Conservation (phyloP, 495 filamentous ascomycete genomes). For the Friedmanniomyces simplex region DNA sequence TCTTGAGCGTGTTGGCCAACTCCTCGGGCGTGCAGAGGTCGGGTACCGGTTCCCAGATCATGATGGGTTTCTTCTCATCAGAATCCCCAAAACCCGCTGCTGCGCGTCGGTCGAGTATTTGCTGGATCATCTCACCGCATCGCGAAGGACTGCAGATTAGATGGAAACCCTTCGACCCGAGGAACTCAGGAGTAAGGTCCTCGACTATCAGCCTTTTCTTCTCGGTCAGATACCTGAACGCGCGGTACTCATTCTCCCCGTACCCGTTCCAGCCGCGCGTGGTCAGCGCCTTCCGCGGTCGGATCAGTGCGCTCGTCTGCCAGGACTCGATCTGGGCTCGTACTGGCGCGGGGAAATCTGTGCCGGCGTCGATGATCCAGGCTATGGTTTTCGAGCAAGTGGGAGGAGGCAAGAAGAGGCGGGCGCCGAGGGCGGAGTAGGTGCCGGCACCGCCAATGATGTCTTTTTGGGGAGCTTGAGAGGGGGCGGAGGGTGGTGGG, state of each 20-base stretch:
- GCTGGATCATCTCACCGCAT: conserved; percentile 60
- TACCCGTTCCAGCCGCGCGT: conserved; percentile 93
- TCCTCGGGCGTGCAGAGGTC: conserved; percentile 73
- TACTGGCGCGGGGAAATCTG: conserved; percentile 67
- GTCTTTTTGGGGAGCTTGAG: conserved; percentile 43
- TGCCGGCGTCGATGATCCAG: conserved; percentile 85
- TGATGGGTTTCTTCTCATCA: no score
- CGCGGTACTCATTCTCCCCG: conserved; percentile 42
- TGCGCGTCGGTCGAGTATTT: conserved; percentile 42
- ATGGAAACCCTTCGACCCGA: conserved; percentile 69
- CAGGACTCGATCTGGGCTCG: conserved; percentile 54
- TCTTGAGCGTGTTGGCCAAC: conserved; percentile 58
- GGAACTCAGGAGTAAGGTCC: conserved; percentile 46
- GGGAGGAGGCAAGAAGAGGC: conserved; percentile 63
- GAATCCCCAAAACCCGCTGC: conserved; percentile 25
- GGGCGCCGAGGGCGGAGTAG: conserved; percentile 78
- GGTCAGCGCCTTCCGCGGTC: conserved; percentile 58
- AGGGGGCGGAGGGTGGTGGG: conserved; percentile 50
- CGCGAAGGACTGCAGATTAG: conserved; percentile 72
- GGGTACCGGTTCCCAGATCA: conserved; percentile 94
- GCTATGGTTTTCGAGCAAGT: conserved; percentile 46
- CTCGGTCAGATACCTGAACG: conserved; percentile 79
- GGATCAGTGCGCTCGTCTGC: conserved; percentile 62
- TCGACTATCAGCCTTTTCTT: conserved; percentile 65
- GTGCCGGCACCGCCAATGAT: conserved; percentile 79